These are phyloP conservation scores for Rhynchosporium agropyri DNA, from an alignment of 2,329 filamentous ascomycete genomes.

Conservation along the genomic window DNA sequence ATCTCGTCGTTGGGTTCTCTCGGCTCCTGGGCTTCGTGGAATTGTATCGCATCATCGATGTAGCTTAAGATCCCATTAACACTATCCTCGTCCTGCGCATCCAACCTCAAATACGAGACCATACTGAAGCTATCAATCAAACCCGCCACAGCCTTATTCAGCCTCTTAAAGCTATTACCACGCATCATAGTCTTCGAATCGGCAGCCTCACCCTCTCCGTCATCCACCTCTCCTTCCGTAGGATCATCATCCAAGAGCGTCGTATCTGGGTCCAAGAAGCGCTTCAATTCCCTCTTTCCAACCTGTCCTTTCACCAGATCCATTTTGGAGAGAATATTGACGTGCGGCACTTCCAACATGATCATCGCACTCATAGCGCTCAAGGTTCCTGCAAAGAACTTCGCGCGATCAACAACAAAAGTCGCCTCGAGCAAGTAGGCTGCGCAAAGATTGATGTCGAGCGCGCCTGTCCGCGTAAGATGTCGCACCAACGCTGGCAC, in stretches of 20 bases:
- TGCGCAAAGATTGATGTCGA: constrained; percentile 91
- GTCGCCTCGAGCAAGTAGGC: constrained; percentile 94
- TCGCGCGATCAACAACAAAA: constrained; percentile 92
- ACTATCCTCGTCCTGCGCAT: constrained; percentile 90
- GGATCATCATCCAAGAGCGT: constrained; percentile 76
- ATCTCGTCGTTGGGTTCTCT: constrained; percentile 73
- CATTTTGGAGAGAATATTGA: constrained; percentile 98
- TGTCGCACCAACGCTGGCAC: constrained; percentile 82
- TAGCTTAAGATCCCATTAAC: constrained; percentile 83
- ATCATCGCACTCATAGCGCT: constrained; percentile 99
- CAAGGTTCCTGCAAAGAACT: constrained; percentile 95
- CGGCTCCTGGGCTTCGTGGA: constrained; percentile 89
- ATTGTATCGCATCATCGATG: constrained; percentile 93
- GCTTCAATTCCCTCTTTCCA: constrained; percentile 82
- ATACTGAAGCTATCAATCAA: constrained; percentile 98
- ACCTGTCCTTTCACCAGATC: constrained; percentile 91
- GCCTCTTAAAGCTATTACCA: constrained; percentile 76
- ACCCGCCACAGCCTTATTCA: constrained; percentile 86
- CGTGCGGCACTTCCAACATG: constrained; percentile 94
- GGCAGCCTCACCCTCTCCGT: constrained; percentile 54
- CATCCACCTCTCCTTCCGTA: constrained; percentile 45
- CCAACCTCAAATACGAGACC: constrained; percentile 90
- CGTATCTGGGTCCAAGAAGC: constrained; percentile 86
- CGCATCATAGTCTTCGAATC: constrained; percentile 76
- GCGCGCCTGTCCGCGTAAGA: constrained; percentile 73